Conservation (phyloP, 108 stramenopile genomes). For the Fistulifera pelliculosa region DNA sequence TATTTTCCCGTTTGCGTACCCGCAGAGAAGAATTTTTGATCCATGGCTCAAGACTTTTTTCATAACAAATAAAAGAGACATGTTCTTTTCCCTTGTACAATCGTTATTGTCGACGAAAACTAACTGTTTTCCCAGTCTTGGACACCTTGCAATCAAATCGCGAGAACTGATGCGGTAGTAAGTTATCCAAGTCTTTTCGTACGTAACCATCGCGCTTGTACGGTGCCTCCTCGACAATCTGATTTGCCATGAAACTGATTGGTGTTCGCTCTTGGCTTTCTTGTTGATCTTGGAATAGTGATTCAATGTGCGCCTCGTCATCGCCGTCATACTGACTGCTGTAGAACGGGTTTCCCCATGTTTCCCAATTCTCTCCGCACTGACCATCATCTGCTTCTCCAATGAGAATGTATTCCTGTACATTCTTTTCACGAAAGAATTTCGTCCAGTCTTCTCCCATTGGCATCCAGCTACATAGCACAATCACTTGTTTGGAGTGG, state of each 20-base stretch:
- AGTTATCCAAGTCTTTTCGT: constrained; percentile 45
- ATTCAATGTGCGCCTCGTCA: not conserved
- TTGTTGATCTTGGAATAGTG: not conserved
- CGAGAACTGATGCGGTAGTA: constrained; percentile 51
- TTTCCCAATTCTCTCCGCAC: constrained; percentile 72
- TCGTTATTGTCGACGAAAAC: constrained; percentile 40
- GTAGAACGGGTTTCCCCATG: constrained; percentile 64
- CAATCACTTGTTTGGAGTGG: constrained; percentile 37
- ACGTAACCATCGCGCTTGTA: constrained; percentile 59
- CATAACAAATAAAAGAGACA: too few species aligned
- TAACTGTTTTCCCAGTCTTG: constrained; percentile 57
- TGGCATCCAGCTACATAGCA: constrained; percentile 84
- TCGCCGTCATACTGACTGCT: constrained; percentile 5
- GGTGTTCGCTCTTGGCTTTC: constrained; percentile 1
- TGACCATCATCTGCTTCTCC: constrained; percentile 77
- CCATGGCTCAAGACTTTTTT: too few species aligned
- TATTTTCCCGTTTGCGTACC: too few species aligned
- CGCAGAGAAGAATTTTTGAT: too few species aligned
- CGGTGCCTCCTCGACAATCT: constrained; percentile 6
- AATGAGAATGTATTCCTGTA: constrained; percentile 77
- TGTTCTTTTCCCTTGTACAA: too few species aligned
- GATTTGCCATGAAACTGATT: not conserved
- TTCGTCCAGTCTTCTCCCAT: constrained; percentile 68
- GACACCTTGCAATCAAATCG: constrained; percentile 57
- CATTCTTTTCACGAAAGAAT: constrained; percentile 39